phyloP scores from a whole-genome alignment of 2,329 filamentous ascomycete species.

The Diaporthe sp. region DNA sequence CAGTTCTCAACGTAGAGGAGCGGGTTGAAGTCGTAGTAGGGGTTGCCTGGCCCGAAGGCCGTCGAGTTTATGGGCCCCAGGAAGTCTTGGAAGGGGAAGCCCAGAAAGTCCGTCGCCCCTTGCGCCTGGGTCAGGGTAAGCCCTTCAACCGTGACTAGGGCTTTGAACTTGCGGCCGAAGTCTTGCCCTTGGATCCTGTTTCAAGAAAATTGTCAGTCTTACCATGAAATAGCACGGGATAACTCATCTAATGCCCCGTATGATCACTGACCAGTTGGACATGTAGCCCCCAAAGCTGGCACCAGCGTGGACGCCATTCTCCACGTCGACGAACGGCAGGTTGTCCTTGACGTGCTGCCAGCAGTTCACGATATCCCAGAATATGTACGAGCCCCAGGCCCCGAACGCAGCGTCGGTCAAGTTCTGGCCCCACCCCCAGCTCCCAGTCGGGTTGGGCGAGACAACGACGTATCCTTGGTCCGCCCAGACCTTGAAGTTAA shows the following conservation, averaged over 20 bases:
- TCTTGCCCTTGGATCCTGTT: slow-evolving; percentile 27
- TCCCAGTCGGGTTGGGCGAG: slow-evolving; percentile 1
- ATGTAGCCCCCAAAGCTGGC: slow-evolving; percentile 21
- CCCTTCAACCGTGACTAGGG: background rate
- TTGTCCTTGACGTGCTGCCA: slow-evolving; percentile 11
- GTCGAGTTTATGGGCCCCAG: background rate
- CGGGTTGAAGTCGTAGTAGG: slow-evolving; percentile 15
- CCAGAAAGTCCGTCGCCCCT: background rate
- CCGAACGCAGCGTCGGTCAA: background rate
- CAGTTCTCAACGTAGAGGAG: slow-evolving; percentile 15
- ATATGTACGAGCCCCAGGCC: slow-evolving; percentile 9
- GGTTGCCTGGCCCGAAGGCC: slow-evolving; percentile 9
- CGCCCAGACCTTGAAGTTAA: slow-evolving; percentile 22
- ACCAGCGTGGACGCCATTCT: slow-evolving; percentile 6
- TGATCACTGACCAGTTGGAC: slow-evolving; percentile 3
- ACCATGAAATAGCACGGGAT: too few relatives aligned
- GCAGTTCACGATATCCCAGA: slow-evolving; percentile 4
- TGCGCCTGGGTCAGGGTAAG: slow-evolving; percentile 4
- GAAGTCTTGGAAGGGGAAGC: slow-evolving; percentile 21
- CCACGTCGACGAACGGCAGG: background rate
- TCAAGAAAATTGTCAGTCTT: background rate
- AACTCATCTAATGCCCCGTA: background rate
- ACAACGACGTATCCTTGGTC: slow-evolving; percentile 25
- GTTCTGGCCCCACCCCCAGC: slow-evolving; percentile 12
- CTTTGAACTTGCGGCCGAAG: slow-evolving; percentile 13